Base-by-base conservation (phyloP, 2,329 filamentous ascomycete genomes). In the Coleophoma eucalyptorum region DNA sequence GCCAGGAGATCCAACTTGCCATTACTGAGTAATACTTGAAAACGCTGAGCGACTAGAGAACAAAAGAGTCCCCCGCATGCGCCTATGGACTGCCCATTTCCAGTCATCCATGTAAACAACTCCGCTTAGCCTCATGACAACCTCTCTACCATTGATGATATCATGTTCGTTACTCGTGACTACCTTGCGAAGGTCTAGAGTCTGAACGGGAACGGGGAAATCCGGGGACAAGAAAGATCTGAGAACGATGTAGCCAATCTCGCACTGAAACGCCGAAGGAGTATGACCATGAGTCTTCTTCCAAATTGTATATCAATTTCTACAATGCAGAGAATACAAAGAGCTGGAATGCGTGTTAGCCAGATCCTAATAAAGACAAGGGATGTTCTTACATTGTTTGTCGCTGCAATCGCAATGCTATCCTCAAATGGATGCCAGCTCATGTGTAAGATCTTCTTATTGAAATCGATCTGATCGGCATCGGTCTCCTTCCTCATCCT, bases 401-500 rank as follows among this genome's bases (percentile, higher is more conserved):
- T 99, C 54, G 94, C 94, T 62, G 94, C 94, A 77, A 99, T 99
- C 51, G 94, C 94, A 74, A 99, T 99, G 75, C 93, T 97, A 75
- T 99, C 93, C 74, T 99, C 94, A 65, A 95, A 97, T 45, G 94
- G 94, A 84, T 99, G 94, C 94, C 94, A 99, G 75, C 93, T 97
- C 94, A 99, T 99, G 71, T 99, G 94, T 67, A 99, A 71, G 64
- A 99, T 99, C 83, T 99, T 99, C 83, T 97, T 99, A 81, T 97
- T 97, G 74, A 97, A 99, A 72, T 99, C 94, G 71, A 97, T 97
- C 75, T 97, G 93, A 71, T 99, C 93, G 52, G 94, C 94, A 71
- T 99, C 94, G 48, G 94, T 99, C 77, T 99, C 94, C 76, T 97
- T 97, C 66, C 92, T 87, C 94, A 99, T 97, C 62, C 94, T 83